Evolutionary conservation across 352 stramenopile genomes (phyloP).

Genomic region (Aphanomyces euteiches): DNA sequence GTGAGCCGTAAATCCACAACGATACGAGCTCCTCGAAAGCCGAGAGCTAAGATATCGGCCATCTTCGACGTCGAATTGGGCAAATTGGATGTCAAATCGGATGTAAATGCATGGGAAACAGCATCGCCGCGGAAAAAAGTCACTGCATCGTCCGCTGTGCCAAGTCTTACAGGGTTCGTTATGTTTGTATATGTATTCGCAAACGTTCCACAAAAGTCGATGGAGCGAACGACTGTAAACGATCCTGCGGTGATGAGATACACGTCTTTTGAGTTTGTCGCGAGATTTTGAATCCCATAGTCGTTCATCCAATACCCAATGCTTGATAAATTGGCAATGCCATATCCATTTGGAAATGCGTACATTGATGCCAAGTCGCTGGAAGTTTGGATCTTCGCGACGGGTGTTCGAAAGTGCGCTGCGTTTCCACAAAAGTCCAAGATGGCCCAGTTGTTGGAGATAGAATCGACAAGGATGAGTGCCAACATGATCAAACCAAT

Average conservation of each 20-base stretch:
- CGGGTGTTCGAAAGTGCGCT: slow-evolving; percentile 5
- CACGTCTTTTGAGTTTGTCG: not conserved
- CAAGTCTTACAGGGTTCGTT: not conserved
- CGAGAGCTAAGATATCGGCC: not conserved
- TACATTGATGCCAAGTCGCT: slow-evolving; percentile 4
- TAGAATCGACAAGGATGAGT: not conserved
- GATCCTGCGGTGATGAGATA: slow-evolving; percentile 15
- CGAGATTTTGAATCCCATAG: slow-evolving; percentile 11
- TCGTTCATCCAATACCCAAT: slow-evolving; percentile 22
- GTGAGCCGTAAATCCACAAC: slow-evolving; percentile 7
- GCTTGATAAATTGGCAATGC: slow-evolving; percentile 10
- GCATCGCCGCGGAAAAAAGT: slow-evolving; percentile 1
- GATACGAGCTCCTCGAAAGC: not conserved
- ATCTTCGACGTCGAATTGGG: not conserved
- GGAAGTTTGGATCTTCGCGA: not conserved
- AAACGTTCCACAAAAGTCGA: slow-evolving; percentile 20
- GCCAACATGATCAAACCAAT: not conserved
- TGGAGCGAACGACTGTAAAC: not conserved
- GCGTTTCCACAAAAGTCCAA: slow-evolving; percentile 28
- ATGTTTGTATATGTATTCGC: slow-evolving; percentile 13
- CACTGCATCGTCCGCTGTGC: not conserved
- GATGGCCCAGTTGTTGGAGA: slow-evolving; percentile 28
- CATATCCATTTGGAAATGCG: slow-evolving; percentile 14
- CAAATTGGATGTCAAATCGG: slow-evolving; percentile 12
- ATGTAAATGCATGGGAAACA: not conserved